These are phyloP conservation scores for Thielaviopsis ethacetica DNA, from an alignment of 2,329 filamentous ascomycete genomes.

Conservation along the genomic window DNA sequence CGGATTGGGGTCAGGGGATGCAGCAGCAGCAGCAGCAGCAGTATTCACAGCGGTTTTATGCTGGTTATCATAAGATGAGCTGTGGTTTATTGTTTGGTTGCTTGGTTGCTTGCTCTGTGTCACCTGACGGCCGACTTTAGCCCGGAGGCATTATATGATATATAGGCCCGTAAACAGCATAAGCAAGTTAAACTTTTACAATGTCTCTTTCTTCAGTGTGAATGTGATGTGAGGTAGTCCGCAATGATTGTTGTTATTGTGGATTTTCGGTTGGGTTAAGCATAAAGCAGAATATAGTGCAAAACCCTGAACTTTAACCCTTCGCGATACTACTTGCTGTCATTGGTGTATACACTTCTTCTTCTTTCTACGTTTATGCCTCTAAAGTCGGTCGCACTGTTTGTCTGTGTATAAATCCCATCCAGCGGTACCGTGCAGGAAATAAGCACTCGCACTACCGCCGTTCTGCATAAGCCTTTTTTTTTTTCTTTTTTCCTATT, in stretches of 20 bases:
- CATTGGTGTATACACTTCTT: too few relatives aligned
- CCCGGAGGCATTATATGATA: conserved; percentile 9
- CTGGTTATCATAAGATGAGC: conserved; percentile 1
- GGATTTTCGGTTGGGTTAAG: too few relatives aligned
- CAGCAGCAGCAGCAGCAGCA: neutral
- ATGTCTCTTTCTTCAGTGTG: neutral
- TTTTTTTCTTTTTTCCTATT: neutral
- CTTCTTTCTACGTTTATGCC: too few relatives aligned
- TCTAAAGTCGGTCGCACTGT: too few relatives aligned
- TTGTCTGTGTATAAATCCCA: too few relatives aligned
- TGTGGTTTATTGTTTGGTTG: neutral
- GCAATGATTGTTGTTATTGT: too few relatives aligned
- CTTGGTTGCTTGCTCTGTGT: neutral
- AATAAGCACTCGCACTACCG: neutral
- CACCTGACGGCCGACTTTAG: conserved; percentile 4
- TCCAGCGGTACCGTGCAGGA: too few relatives aligned
- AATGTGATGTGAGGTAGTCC: neutral
- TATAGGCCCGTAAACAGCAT: conserved; percentile 10
- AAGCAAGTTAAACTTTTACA: conserved; percentile 8
- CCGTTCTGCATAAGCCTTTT: neutral
- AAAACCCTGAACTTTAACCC: too few relatives aligned
- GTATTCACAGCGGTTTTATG: neutral
- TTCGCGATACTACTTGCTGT: too few relatives aligned
- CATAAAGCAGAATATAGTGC: too few relatives aligned
- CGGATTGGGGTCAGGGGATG: neutral